Percentiles rank a stretch among this genome's conserved stretches.
phyloP scores from a whole-genome alignment of 2,329 filamentous ascomycete genomes.

The Bertia moriformis region DNA sequence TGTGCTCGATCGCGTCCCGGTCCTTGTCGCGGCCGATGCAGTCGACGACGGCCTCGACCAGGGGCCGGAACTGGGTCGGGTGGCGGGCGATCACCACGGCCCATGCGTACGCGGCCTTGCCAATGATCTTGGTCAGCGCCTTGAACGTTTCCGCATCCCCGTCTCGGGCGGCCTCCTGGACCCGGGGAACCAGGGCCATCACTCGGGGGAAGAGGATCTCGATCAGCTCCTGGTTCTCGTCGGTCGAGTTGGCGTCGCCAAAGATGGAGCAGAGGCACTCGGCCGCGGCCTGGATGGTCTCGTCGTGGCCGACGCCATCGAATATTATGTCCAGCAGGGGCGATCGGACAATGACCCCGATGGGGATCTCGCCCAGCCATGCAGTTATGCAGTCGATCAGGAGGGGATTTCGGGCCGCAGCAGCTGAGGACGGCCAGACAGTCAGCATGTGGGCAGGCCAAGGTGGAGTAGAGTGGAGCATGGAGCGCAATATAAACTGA shows the following conservation, averaged over 20 bases:
- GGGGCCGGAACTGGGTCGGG: slow-evolving; percentile 62
- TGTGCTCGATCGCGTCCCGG: slow-evolving; percentile 79
- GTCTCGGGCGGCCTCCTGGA: slow-evolving; percentile 58
- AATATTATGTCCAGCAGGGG: slow-evolving; percentile 72
- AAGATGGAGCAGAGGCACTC: slow-evolving; percentile 89
- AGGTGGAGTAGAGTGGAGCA: slow-evolving; percentile 1
- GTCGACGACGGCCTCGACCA: slow-evolving; percentile 86
- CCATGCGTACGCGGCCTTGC: slow-evolving; percentile 89
- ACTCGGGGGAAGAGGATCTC: slow-evolving; percentile 70
- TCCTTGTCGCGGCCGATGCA: slow-evolving; percentile 79
- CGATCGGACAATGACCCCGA: slow-evolving; percentile 70
- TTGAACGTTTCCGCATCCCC: slow-evolving; percentile 80
- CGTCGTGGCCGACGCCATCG: slow-evolving; percentile 59
- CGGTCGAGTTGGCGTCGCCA: slow-evolving; percentile 81
- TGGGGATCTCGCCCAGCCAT: slow-evolving; percentile 85
- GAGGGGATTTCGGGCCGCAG: slow-evolving; percentile 72
- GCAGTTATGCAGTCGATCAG: slow-evolving; percentile 91
- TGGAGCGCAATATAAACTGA: slow-evolving; percentile 35
- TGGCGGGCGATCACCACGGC: slow-evolving; percentile 78
- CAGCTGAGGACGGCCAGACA: slow-evolving; percentile 39
- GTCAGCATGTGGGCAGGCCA: too few species aligned
- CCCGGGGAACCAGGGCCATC: slow-evolving; percentile 61
- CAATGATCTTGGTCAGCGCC: slow-evolving; percentile 75
- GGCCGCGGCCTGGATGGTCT: slow-evolving; percentile 72
- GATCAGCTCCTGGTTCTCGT: slow-evolving; percentile 73